These are phyloP conservation scores for Parastagonospora avenae DNA, from an alignment of 2,329 filamentous ascomycete species.

Conservation along the genomic window DNA sequence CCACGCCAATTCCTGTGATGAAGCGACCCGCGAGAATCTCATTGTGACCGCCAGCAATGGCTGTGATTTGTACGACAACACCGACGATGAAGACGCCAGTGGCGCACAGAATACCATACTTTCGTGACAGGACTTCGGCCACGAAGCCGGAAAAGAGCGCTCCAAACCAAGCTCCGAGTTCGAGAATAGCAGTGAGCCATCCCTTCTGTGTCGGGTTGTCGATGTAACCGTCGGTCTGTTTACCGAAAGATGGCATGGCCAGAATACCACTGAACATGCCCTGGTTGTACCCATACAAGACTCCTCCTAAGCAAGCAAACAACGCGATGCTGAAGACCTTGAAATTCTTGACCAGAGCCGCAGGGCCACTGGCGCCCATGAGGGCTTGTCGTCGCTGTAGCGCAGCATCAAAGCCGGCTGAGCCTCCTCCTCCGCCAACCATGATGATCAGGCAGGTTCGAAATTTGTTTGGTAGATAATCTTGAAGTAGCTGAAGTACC, in stretches of 20 bases:
- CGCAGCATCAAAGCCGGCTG: conserved; percentile 27
- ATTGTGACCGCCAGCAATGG: conserved; percentile 61
- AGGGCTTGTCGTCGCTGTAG: conserved; percentile 27
- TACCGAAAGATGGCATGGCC: conserved; percentile 55
- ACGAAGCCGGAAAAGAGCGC: conserved; percentile 71
- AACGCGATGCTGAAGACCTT: conserved; percentile 61
- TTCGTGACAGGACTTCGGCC: conserved; percentile 72
- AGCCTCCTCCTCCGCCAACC: conserved; percentile 27
- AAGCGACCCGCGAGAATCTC: conserved; percentile 74
- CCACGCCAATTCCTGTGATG: conserved; percentile 72
- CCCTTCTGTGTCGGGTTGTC: conserved; percentile 50
- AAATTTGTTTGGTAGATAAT: not conserved
- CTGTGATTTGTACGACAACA: conserved; percentile 69
- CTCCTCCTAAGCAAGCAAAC: conserved; percentile 59
- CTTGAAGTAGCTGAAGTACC: not conserved
- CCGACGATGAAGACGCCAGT: conserved; percentile 71
- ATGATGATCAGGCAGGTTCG: conserved; percentile 13
- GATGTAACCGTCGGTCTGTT: conserved; percentile 51
- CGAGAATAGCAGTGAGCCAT: conserved; percentile 67
- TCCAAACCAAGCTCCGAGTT: conserved; percentile 79
- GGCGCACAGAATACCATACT: conserved; percentile 71
- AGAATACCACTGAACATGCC: conserved; percentile 76
- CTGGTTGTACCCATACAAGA: conserved; percentile 74
- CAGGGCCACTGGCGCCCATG: conserved; percentile 47
- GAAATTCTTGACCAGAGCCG: conserved; percentile 57